Base-by-base conservation (phyloP, 192 early-diverging fungal genomes). In the Entomortierella beljakovae region DNA sequence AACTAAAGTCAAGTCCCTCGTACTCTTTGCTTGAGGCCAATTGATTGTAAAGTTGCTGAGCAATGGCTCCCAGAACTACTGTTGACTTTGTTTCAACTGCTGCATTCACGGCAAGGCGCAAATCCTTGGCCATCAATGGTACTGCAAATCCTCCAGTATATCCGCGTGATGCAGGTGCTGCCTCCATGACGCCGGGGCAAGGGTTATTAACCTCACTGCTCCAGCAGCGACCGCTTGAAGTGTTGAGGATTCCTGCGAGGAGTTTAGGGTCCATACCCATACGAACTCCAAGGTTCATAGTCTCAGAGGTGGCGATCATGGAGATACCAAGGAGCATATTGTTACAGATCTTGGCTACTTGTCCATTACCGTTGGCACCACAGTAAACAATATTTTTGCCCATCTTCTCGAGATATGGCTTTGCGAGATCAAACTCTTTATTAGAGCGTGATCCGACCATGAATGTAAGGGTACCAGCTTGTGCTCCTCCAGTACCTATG, bases 321-420 rank as follows among this genome's bases (percentile, higher is more conserved):
- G 91, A 91, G 67, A 96, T 94, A 11, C 94, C 97, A 28, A 99
- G 85, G 33, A 99, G 76, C 91, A 98, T 94, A 80, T 99, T 99
- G 86, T 99, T 99, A 86, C 94, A 95, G 52, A 99, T 96, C 80
- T 99, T 99, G 56, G 95, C 96, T 0, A 93, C 92, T 68, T 96
- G 95, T 3, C 96, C 96, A 15, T 89, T 91, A 2, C 96, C 96
- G 77, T 89, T 83, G 0, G 67, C 66, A 15, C 97, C 96, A 80
- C 95, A 97, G 72, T 93, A 84, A 20, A 94, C 88, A 59, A 98
- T 92, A 59, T 95, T 96, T 75, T 94, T 93, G 38, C 95, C 96
- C 97, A 98, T 99, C 46, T 81, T 70, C 42, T 71, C 64, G 48
- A 95, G 64, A 51, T 84, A 69, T 7, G 86, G 84, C 55, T 92